Conservation (phyloP, 108 stramenopile genomes). For the Conticribra guillardii region DNA sequence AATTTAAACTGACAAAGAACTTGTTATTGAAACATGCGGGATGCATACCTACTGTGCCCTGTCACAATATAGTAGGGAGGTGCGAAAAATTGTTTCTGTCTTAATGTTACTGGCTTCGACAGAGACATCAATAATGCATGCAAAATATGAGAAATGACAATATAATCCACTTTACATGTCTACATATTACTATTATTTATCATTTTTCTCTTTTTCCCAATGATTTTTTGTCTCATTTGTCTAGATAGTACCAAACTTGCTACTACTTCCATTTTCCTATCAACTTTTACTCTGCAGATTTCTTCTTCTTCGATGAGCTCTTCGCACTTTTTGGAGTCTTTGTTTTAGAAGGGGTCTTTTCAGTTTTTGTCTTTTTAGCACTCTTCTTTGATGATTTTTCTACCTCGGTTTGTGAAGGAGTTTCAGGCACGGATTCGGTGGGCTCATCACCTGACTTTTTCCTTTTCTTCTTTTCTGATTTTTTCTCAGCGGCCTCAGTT, state of each 20-base stretch:
- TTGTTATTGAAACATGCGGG: too few species aligned
- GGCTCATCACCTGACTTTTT: conserved; percentile 1
- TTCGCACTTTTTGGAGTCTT: background rate
- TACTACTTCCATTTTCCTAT: background rate
- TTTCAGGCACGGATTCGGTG: background rate
- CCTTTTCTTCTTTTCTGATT: conserved; percentile 1
- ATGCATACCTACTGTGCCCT: too few species aligned
- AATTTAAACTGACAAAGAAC: too few species aligned
- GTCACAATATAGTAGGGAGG: too few species aligned
- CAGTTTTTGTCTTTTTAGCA: conserved; percentile 10
- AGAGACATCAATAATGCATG: too few species aligned
- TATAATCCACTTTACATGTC: background rate
- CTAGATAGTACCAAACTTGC: too few species aligned
- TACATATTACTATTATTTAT: background rate
- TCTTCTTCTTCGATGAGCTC: background rate
- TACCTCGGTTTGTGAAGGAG: background rate
- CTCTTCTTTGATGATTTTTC: background rate
- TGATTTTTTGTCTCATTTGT: too few species aligned
- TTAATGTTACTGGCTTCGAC: too few species aligned
- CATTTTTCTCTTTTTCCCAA: too few species aligned
- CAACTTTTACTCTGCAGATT: too few species aligned
- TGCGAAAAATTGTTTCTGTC: too few species aligned
- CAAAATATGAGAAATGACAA: too few species aligned
- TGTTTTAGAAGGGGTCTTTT: conserved; percentile 10
- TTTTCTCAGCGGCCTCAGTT: conserved; percentile 2